These are phyloP conservation scores for Abrus precatorius DNA, from an alignment of 306 rosid species.

Conservation along the genomic window DNA sequence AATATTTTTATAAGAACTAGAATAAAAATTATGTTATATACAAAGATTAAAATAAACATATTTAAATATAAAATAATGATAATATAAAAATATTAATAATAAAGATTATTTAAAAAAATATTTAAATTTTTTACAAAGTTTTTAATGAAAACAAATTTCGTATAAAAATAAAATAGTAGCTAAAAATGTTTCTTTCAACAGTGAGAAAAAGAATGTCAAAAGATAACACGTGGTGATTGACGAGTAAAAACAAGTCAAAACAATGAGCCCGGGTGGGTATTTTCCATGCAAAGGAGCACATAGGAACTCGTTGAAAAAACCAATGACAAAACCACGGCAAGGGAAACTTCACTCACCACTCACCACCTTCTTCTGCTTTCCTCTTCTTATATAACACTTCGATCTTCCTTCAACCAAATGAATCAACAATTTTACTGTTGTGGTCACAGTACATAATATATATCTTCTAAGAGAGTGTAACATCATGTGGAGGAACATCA, in stretches of 20 bases:
- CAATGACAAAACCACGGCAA: constrained; percentile 46
- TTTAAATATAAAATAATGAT: no score
- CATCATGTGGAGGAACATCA: constrained; percentile 43
- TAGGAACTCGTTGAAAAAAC: constrained; percentile 31
- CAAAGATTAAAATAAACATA: no score
- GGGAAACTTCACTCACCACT: constrained; percentile 18
- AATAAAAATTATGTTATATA: no score
- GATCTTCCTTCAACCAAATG: constrained; percentile 9
- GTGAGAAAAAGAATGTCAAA: no score
- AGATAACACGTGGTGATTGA: constrained; percentile 17
- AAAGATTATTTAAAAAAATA: no score
- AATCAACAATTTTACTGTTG: constrained; percentile 3
- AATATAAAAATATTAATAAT: no score
- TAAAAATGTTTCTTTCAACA: no score
- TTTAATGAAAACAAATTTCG: no score
- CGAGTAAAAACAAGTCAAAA: constrained; percentile 32
- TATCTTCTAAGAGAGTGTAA: neutral
- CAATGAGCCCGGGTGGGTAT: neutral
- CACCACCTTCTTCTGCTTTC: neutral
- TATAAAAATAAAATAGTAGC: no score
- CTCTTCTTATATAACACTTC: constrained; percentile 28
- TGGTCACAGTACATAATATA: neutral
- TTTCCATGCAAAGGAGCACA: constrained; percentile 46
- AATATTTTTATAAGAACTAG: no score
- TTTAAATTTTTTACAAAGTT: no score